Conservation (phyloP, 306 rosid genomes). For the Corylus americana region DNA sequence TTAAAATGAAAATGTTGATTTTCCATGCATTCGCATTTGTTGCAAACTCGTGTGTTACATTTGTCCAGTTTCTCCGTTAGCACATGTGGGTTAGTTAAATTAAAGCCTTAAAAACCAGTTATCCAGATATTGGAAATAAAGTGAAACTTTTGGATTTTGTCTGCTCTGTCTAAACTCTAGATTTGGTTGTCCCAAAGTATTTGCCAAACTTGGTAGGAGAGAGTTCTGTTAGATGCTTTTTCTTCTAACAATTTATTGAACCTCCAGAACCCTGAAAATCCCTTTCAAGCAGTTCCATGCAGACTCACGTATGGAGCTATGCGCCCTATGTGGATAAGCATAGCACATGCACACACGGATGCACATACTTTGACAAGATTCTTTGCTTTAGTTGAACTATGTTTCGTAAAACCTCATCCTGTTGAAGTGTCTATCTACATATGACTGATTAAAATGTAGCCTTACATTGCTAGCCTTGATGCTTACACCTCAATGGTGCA, state of each 20-base stretch:
- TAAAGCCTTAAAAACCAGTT: not conserved
- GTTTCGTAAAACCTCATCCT: not conserved
- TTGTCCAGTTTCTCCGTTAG: no score
- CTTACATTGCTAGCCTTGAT: not conserved
- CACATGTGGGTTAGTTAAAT: no score
- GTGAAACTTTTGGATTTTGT: not conserved
- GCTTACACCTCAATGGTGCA: not conserved
- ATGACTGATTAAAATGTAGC: not conserved
- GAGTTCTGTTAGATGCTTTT: not conserved
- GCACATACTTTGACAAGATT: not conserved
- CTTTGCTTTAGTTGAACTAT: not conserved
- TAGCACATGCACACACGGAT: not conserved
- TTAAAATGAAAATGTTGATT: not conserved
- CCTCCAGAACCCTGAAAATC: not conserved
- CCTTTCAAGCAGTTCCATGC: not conserved
- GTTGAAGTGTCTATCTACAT: conserved; percentile 2
- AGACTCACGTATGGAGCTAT: not conserved
- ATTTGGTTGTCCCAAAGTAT: not conserved
- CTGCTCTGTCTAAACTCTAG: not conserved
- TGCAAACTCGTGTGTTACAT: not conserved
- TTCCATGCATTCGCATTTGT: not conserved
- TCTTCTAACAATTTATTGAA: not conserved
- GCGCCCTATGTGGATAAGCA: not conserved
- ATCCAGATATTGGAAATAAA: not conserved
- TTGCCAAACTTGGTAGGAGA: not conserved